Evolutionary conservation across 495 filamentous ascomycete genomes (phyloP).

Genomic region (Evernia prunastri): DNA sequence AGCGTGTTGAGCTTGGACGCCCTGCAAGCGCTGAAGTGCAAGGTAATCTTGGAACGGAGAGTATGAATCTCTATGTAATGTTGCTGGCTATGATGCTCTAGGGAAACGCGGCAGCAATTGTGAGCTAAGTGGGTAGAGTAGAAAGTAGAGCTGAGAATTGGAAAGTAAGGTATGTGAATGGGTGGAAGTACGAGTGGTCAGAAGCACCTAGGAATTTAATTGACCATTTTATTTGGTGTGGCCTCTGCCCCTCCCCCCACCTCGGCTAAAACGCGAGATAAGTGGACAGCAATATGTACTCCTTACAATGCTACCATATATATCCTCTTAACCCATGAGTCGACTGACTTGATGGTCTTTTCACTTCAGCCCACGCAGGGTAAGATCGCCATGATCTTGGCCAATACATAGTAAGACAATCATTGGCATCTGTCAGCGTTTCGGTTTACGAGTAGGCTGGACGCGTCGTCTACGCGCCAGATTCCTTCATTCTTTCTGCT

Average conservation of each 20-base stretch:
- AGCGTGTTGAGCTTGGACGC: neutral
- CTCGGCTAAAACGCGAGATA: neutral
- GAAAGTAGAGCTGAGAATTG: neutral
- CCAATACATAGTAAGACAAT: no score
- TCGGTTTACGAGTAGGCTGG: neutral
- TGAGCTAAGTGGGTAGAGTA: neutral
- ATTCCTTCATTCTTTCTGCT: no score
- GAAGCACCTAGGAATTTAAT: neutral
- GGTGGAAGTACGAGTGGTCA: neutral
- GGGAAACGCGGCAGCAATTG: neutral
- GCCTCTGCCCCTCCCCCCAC: no score
- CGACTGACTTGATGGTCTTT: neutral
- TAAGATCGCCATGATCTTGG: no score
- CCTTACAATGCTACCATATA: neutral
- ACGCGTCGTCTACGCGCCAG: conserved; percentile 12
- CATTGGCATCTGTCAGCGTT: neutral
- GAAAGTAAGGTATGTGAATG: no score
- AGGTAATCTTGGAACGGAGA: neutral
- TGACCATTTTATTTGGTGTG: no score
- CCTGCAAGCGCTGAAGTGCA: neutral
- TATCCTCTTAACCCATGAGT: neutral
- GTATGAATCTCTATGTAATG: neutral
- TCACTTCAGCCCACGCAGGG: neutral
- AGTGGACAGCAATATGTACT: neutral
- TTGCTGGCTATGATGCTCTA: neutral